Conservation (phyloP, 2,329 filamentous ascomycete species). For the Stagonosporopsis vannaccii region DNA sequence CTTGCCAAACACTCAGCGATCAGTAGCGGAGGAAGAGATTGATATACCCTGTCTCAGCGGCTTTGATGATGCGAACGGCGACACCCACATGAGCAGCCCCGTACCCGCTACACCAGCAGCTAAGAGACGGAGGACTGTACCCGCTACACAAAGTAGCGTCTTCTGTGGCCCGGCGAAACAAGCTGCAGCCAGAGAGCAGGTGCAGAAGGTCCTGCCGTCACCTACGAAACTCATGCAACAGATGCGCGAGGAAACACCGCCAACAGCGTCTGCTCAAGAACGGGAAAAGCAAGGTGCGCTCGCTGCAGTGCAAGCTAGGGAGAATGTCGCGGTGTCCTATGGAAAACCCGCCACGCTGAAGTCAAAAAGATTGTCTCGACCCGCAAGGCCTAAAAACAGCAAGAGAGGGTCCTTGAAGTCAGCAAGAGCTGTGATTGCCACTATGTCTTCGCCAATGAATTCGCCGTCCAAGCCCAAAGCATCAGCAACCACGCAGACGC, state of each 20-base stretch:
- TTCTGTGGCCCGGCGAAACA: slow-evolving; percentile 29
- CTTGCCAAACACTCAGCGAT: slow-evolving; percentile 43
- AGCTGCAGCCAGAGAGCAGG: slow-evolving; percentile 14
- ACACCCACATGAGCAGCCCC: slow-evolving; percentile 32
- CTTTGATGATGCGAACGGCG: slow-evolving; percentile 43
- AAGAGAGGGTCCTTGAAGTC: slow-evolving; percentile 40
- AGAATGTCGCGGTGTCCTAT: slow-evolving; percentile 25
- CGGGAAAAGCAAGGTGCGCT: slow-evolving; percentile 47
- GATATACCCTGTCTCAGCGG: slow-evolving; percentile 45
- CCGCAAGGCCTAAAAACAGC: slow-evolving; percentile 24
- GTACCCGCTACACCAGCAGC: slow-evolving; percentile 34
- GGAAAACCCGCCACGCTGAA: slow-evolving; percentile 35
- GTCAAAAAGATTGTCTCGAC: slow-evolving; percentile 23
- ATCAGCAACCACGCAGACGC: slow-evolving; percentile 6
- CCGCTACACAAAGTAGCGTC: slow-evolving; percentile 29
- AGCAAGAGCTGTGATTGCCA: slow-evolving; percentile 30
- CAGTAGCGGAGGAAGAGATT: slow-evolving; percentile 40
- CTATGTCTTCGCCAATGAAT: slow-evolving; percentile 26
- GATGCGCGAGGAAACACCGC: slow-evolving; percentile 29
- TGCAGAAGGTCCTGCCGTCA: slow-evolving; percentile 21
- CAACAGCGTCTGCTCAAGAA: slow-evolving; percentile 31
- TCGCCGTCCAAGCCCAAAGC: slow-evolving; percentile 24
- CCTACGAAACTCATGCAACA: slow-evolving; percentile 28
- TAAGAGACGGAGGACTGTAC: slow-evolving; percentile 44
- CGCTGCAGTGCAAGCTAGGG: slow-evolving; percentile 35